Percentiles rank a stretch among this genome's conserved stretches.
Conservation (phyloP, 345 rosid species). For the Boechera divaricarpa region DNA sequence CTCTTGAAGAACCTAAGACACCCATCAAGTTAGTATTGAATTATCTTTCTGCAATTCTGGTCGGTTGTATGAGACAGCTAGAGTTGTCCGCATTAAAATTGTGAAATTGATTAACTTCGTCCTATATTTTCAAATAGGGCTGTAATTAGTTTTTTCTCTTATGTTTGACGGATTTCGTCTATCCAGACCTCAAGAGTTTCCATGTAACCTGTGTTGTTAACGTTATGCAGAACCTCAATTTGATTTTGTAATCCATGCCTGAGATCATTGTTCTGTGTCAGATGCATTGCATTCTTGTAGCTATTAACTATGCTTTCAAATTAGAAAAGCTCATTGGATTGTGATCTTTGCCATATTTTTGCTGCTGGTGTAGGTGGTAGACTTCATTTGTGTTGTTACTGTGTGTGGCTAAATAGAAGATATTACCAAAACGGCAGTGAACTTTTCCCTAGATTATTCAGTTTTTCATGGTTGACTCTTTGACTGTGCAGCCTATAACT, state of each 20-base stretch:
- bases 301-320: not conserved
- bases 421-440: not conserved
- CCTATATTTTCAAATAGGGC: no score
- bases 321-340: not conserved
- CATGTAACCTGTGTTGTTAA: not conserved
- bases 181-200: not conserved
- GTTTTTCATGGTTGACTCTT: not conserved
- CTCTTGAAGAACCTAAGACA: conserved; percentile 12
- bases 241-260: not conserved
- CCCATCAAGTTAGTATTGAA: conserved; percentile 1
- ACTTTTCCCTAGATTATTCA: not conserved
- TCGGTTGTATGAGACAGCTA: not conserved
- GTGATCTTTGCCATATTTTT: not conserved
- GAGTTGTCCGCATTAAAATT: not conserved
- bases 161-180: no score
- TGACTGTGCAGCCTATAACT: conserved; percentile 14
- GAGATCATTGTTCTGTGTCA: not conserved
- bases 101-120: not conserved
- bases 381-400: conserved; percentile 17
- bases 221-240: not conserved
- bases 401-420: not conserved
- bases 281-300: not conserved
- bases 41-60: not conserved
- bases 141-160: no score
- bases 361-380: conserved; percentile 49